Evolutionary conservation across 192 early-diverging fungal genomes (phyloP), one percentile per base, ranked within the genome.

Genomic region (Umbelopsis isabellina): DNA sequence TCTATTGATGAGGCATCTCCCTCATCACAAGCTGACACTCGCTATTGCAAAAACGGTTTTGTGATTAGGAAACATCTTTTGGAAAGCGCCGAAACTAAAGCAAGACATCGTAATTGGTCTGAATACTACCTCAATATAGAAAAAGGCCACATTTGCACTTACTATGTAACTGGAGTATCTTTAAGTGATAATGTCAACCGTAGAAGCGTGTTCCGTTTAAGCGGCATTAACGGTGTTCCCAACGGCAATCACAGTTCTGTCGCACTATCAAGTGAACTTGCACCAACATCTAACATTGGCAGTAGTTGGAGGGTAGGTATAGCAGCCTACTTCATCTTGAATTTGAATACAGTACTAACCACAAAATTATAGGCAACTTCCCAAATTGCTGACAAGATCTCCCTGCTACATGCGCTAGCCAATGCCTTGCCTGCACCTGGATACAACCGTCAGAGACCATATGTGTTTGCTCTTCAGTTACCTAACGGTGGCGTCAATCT

Each of bases 391-490:
- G 83, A 80, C 37, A 76, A 83, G 20, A 78, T 88, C 49, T 70
- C 68, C 49, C 79, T 97, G 12, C 87, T 91, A 37, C 97, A 98
- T 75, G 88, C 93, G 1, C 88, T 94, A 72, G 87, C 94, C 44
- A 94, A 91, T 69, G 83, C 88, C 52, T 83, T 97, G 20, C 94
- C 94, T 45, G 84, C 93, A 18, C 93, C 93, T 3, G 94, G 95
- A 13, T 95, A 97, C 75, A 92, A 88, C 49, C 81, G 87, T 6
- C 78, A 82, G 27, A 85, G 94, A 41, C 89, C 87, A 51, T 83
- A 92, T 74, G 93, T 94, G 35, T 97, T 98, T 84, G 93, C 93
- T 20, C 72, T 98, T 45, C 91, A 92, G 67, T 82, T 94, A 35
- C 81, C 86, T 0, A 89, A 92, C 67, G 93, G 93, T 7, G 89